Evolutionary conservation across 1,139 yeast species (phyloP), one percentile per base, ranked within the genome.

Genomic region (Zygosaccharomyces pseudobailii): DNA sequence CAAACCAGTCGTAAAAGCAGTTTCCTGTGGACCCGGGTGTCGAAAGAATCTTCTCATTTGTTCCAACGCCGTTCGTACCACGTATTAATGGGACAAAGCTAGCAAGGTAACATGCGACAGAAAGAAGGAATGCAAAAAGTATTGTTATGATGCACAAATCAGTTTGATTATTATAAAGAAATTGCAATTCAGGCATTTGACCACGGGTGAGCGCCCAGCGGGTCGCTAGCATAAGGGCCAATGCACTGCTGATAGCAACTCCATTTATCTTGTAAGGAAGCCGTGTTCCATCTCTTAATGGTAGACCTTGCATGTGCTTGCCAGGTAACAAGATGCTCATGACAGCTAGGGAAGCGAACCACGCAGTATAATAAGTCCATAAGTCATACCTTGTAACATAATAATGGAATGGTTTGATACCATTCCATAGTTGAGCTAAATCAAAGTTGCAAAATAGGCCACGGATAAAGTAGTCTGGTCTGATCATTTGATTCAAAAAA

Each of bases 201-300:
- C 85, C 79, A 1, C 68, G 61, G 6, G 83, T 74, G 25, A 69
- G 54, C 39, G 66, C 69, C 49, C 75, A 73, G 55, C 97, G 74
- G 8, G 78, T 72, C 1, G 67, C 63, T 28, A 88, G 63, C 0
- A 79, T 52, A 3, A 64, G 37, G 0, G 73, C 62, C 28, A 88
- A 66, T 1, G 80, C 57, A 0, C 74, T 61, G 25, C 81, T 72
- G 52, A 87, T 72, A 25, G 76, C 70, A 38, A 75, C 66, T 10
- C 98, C 98, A 62, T 92, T 92, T 70, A 92, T 86, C 61, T 84
- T 84, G 70, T 92, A 92, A 28, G 65, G 63, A 52, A 94, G 74
- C 45, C 67, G 65, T 1, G 87, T 74, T 2, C 92, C 94, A 62
- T 89, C 96, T 57, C 97, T 75, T 52, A 92, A 71, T 43, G 66